Percentiles rank a stretch among this genome's conserved stretches.
These are phyloP conservation scores for Kuraishia capsulata DNA, from an alignment of 805 yeast genomes.

Conservation along the genomic window DNA sequence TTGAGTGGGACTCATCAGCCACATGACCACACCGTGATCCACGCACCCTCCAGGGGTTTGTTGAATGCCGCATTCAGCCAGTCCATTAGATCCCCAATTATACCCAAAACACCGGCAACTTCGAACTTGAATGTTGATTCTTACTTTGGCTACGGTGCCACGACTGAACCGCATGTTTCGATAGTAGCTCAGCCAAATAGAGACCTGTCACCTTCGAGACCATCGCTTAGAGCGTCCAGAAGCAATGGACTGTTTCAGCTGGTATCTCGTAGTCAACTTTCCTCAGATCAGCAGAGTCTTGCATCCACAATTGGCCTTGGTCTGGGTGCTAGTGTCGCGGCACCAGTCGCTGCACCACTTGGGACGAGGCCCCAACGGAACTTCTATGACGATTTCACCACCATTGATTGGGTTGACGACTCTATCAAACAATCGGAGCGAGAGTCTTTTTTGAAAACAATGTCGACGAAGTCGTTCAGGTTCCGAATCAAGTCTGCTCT, in stretches of 20 bases:
- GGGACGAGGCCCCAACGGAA: conserved; percentile 7
- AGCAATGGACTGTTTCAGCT: neutral
- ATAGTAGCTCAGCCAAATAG: too few species aligned
- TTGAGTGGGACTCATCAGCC: neutral
- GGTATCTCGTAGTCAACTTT: neutral
- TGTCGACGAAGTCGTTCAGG: conserved; percentile 9
- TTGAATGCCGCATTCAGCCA: conserved; percentile 1
- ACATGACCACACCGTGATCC: neutral
- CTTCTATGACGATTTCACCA: conserved; percentile 51
- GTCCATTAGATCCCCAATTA: conserved; percentile 1
- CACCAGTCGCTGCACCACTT: neutral
- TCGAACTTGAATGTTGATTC: neutral
- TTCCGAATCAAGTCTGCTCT: conserved; percentile 14
- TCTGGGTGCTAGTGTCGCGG: too few species aligned
- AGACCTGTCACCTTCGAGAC: neutral
- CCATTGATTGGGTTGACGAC: conserved; percentile 51
- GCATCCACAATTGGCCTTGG: neutral
- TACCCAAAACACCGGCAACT: neutral
- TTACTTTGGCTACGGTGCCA: neutral
- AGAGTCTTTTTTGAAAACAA: conserved; percentile 25
- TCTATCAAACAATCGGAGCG: conserved; percentile 32
- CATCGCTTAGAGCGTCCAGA: neutral
- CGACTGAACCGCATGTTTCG: neutral
- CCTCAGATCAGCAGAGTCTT: neutral
- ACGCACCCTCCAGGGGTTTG: conserved; percentile 1